A percentile compares a stretch with the other conserved stretches of the same genome.
These are phyloP conservation scores for Fusarium oligoseptatum DNA, from an alignment of 2,329 filamentous ascomycete species.

Conservation along the genomic window DNA sequence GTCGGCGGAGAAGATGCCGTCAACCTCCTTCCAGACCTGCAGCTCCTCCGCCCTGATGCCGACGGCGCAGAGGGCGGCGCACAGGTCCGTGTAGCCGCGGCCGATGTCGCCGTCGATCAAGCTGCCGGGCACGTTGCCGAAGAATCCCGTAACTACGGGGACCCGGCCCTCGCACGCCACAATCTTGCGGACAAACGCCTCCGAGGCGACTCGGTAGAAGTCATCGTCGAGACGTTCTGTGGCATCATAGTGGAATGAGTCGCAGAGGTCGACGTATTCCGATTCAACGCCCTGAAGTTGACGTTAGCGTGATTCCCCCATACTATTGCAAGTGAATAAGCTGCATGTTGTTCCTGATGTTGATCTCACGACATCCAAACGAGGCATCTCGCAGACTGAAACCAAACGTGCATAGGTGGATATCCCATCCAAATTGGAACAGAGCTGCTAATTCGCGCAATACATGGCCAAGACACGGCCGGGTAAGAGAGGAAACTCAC, in stretches of 20 bases:
- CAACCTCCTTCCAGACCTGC: slow-evolving; percentile 99
- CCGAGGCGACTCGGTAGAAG: slow-evolving; percentile 78
- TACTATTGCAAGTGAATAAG: neutral
- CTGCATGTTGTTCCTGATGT: neutral
- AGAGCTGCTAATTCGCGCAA: slow-evolving; percentile 19
- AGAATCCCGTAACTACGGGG: slow-evolving; percentile 91
- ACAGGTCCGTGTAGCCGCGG: slow-evolving; percentile 96
- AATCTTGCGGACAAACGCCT: slow-evolving; percentile 73
- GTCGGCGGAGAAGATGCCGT: slow-evolving; percentile 89
- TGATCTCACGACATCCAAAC: neutral
- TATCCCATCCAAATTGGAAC: neutral
- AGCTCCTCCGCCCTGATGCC: slow-evolving; percentile 89
- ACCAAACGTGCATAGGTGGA: neutral
- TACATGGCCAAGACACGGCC: neutral
- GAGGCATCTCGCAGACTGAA: slow-evolving; percentile 2
- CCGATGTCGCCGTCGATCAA: slow-evolving; percentile 90
- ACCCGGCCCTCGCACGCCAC: slow-evolving; percentile 74
- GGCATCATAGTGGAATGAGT: slow-evolving; percentile 78
- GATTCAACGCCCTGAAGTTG: slow-evolving; percentile 76
- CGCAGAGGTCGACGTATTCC: slow-evolving; percentile 90
- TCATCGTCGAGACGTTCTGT: slow-evolving; percentile 71
- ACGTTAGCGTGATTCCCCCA: slow-evolving; percentile 44
- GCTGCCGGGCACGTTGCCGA: slow-evolving; percentile 91
- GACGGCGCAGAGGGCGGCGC: slow-evolving; percentile 91
- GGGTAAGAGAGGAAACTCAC: slow-evolving; percentile 52